Percentiles rank a stretch among this genome's conserved stretches.
phyloP scores from a whole-genome alignment of 2,329 filamentous ascomycete species.

The Exophiala aquamarina region DNA sequence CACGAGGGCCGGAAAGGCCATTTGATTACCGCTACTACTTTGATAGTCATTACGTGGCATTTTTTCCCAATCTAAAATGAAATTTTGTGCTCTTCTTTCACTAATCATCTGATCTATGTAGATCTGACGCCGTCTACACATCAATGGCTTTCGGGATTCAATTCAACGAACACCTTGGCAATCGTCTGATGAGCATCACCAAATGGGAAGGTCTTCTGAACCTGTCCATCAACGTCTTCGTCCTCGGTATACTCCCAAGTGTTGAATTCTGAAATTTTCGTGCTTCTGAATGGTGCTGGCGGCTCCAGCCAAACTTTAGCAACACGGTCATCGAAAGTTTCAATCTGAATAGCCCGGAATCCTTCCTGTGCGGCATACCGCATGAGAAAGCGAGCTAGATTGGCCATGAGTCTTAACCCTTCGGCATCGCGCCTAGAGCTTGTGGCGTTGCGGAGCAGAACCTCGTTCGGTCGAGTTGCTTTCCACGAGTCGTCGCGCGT shows the following conservation, averaged over 20 bases:
- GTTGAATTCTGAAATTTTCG: slow-evolving; percentile 15
- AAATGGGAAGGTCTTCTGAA: slow-evolving; percentile 58
- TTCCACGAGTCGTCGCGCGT: slow-evolving; percentile 30
- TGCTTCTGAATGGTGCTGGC: slow-evolving; percentile 20
- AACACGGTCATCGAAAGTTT: slow-evolving; percentile 30
- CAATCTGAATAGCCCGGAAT: slow-evolving; percentile 38
- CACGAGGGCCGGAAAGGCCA: no score
- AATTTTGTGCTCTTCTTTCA: no score
- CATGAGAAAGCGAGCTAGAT: slow-evolving; percentile 38
- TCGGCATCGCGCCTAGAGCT: slow-evolving; percentile 37
- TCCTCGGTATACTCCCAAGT: slow-evolving; percentile 18
- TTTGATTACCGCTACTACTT: no score
- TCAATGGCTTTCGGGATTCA: not conserved
- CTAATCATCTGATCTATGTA: no score
- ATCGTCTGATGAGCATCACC: slow-evolving; percentile 66
- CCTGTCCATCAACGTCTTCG: slow-evolving; percentile 11
- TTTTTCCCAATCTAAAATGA: no score
- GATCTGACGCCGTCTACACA: no score
- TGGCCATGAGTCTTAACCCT: slow-evolving; percentile 35
- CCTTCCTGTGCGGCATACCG: slow-evolving; percentile 35
- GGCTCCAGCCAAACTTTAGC: slow-evolving; percentile 23
- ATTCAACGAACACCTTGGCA: slow-evolving; percentile 63
- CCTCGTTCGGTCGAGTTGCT: slow-evolving; percentile 30
- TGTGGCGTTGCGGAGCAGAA: slow-evolving; percentile 39
- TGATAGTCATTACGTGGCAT: no score